phyloP scores from a whole-genome alignment of 768 basidiomycete genomes.

The Termitomyces sp. region DNA sequence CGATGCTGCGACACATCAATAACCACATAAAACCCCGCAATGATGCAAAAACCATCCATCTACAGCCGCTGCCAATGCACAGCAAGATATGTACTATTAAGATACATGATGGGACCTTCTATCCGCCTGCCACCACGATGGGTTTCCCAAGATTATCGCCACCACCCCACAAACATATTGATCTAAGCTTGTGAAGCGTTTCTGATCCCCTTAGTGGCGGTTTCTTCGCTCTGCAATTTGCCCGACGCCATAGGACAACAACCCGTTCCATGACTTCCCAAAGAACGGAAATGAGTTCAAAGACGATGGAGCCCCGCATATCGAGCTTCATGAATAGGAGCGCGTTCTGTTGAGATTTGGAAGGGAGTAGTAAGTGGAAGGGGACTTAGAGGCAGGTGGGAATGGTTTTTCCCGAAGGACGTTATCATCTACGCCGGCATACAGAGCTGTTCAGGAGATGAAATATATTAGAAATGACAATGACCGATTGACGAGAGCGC shows the following conservation, averaged over 20 bases:
- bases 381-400: constrained; percentile 5
- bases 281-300: constrained; percentile 23
- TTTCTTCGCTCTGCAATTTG: constrained; percentile 34
- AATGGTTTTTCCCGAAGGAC: constrained; percentile 12
- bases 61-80: too few relatives aligned
- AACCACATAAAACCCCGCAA: too few relatives aligned
- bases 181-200: constrained; percentile 17
- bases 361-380: too few relatives aligned
- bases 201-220: constrained; percentile 33
- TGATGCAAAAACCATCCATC: too few relatives aligned
- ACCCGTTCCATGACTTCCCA: constrained; percentile 31
- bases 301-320: constrained; percentile 39
- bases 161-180: neutral
- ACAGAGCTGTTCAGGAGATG: constrained; percentile 39
- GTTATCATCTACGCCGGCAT: constrained; percentile 12
- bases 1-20: too few relatives aligned
- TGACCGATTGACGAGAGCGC: too few relatives aligned
- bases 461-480: constrained; percentile 24
- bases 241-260: constrained; percentile 34
- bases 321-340: constrained; percentile 36
- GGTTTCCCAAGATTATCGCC: neutral
- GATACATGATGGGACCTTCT: too few relatives aligned
- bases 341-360: constrained; percentile 27
- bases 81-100: too few relatives aligned
- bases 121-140: neutral